These are phyloP conservation scores for Paramecium sonneborni DNA, from an alignment of 73 alveolate genomes.

Conservation along the genomic window DNA sequence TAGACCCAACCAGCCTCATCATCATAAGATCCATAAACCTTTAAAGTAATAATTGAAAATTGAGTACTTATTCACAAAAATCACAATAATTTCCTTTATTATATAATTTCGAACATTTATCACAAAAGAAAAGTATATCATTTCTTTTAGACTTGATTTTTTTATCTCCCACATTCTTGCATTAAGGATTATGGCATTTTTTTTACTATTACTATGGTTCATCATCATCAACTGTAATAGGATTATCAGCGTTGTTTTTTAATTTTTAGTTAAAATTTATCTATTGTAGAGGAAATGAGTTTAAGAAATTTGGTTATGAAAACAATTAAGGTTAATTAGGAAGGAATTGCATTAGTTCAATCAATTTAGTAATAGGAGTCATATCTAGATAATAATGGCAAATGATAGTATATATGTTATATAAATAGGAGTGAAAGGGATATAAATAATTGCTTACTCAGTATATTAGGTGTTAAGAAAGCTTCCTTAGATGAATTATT, in stretches of 20 bases:
- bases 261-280: neutral
- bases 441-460: neutral
- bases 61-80: conserved; percentile 15
- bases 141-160: neutral
- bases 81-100: conserved; percentile 48
- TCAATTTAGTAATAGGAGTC: neutral
- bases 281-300: neutral
- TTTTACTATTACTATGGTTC: neutral
- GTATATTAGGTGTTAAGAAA: neutral
- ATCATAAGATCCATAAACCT: conserved; percentile 51
- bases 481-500: neutral
- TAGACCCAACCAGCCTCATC: conserved; percentile 46
- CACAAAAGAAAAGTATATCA: conserved; percentile 6
- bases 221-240: conserved; percentile 42
- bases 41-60: neutral
- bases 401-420: neutral
- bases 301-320: neutral
- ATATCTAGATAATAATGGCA: neutral
- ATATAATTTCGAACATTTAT: conserved; percentile 44
- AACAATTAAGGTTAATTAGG: neutral
- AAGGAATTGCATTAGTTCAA: neutral
- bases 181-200: neutral
- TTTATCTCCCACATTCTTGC: conserved; percentile 1
- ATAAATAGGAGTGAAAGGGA: neutral
- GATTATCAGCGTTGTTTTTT: conserved; percentile 3